Evolutionary conservation across 495 filamentous ascomycete species (phyloP).

Genomic region (Cenococcum geophilum): DNA sequence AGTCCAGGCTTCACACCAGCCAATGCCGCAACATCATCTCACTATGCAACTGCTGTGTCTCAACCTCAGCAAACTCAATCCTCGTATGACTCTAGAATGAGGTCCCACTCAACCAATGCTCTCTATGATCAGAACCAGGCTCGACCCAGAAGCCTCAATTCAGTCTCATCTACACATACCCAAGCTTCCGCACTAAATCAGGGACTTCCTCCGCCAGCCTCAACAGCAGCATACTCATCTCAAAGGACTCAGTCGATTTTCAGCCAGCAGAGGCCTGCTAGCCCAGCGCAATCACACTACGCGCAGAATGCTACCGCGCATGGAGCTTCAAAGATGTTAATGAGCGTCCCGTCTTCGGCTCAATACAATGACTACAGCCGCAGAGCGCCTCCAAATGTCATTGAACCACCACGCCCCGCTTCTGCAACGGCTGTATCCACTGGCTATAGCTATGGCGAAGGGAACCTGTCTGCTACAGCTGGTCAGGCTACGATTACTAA

Average conservation of each 20-base stretch:
- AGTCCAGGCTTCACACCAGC: constrained; percentile 15
- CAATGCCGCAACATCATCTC: constrained; percentile 8
- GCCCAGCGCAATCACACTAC: constrained; percentile 12
- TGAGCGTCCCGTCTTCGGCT: constrained; percentile 5
- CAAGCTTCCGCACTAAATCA: neutral
- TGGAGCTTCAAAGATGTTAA: neutral
- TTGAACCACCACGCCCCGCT: neutral
- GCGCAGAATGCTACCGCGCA: constrained; percentile 9
- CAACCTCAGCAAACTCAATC: constrained; percentile 12
- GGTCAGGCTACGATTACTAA: constrained; percentile 14
- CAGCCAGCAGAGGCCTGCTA: constrained; percentile 20
- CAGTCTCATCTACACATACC: constrained; percentile 1
- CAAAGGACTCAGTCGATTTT: constrained; percentile 14
- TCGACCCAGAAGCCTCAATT: constrained; percentile 22
- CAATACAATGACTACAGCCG: constrained; percentile 21
- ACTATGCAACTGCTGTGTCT: constrained; percentile 14
- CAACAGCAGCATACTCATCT: constrained; percentile 17
- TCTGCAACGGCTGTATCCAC: constrained; percentile 6
- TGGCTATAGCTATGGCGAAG: constrained; percentile 19
- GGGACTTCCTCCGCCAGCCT: constrained; percentile 17
- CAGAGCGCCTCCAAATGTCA: constrained; percentile 13
- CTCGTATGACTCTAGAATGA: constrained; percentile 2
- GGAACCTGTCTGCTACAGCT: constrained; percentile 6
- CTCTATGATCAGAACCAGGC: constrained; percentile 17
- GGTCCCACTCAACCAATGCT: neutral